Conservation (phyloP, 371 early-diverging fungal species). For the Haplosporangium sp. region DNA sequence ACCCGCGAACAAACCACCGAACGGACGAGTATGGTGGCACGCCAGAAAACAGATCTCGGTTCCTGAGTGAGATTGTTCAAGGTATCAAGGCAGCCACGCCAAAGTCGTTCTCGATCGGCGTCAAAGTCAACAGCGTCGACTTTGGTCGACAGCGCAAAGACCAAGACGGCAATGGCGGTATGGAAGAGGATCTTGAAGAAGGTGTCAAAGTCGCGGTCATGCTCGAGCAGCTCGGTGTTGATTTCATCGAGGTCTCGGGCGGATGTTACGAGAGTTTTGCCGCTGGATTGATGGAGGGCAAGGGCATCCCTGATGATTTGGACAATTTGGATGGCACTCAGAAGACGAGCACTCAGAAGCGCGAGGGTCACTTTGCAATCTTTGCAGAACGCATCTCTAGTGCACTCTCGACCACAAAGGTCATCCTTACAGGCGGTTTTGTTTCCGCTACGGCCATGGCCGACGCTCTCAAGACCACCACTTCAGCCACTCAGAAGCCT, state of each 20-base stretch:
- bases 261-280: slow-evolving; percentile 32
- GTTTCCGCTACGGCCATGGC: slow-evolving; percentile 23
- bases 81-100: slow-evolving; percentile 40
- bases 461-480: slow-evolving; percentile 9
- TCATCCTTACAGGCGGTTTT: slow-evolving; percentile 31
- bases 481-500: neutral
- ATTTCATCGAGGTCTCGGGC: slow-evolving; percentile 33
- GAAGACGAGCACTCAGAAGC: slow-evolving; percentile 9
- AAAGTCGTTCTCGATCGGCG: slow-evolving; percentile 22
- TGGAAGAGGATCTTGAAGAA: slow-evolving; percentile 20
- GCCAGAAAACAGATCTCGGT: slow-evolving; percentile 63
- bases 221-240: slow-evolving; percentile 20
- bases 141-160: slow-evolving; percentile 21
- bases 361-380: slow-evolving; percentile 36
- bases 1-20: slow-evolving; percentile 61
- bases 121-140: slow-evolving; percentile 31
- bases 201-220: slow-evolving; percentile 18
- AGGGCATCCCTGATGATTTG: no score
- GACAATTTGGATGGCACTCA: no score
- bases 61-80: slow-evolving; percentile 57
- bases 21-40: slow-evolving; percentile 72
- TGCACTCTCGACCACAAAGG: slow-evolving; percentile 13
- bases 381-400: slow-evolving; percentile 34
- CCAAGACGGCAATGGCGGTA: neutral
- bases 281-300: slow-evolving; percentile 18